Conservation (phyloP, 208 protist genomes). For the Vickermania spadyakhi region DNA sequence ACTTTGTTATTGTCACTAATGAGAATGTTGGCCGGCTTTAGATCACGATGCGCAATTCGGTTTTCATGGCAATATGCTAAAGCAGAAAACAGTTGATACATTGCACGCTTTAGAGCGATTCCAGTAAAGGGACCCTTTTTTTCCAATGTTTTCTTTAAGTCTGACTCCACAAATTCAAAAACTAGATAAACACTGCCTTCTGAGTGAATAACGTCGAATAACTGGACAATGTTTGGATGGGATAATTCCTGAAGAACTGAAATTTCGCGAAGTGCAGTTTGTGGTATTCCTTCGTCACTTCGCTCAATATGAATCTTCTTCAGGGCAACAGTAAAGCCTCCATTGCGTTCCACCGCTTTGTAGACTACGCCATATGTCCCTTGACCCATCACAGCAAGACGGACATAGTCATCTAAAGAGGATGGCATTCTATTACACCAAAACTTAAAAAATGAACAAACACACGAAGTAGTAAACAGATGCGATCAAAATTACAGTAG, state of each 20-base stretch:
- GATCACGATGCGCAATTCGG: constrained; percentile 92
- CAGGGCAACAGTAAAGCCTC: constrained; percentile 89
- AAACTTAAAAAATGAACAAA: constrained; percentile 9
- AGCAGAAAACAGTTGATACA: constrained; percentile 89
- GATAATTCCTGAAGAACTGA: constrained; percentile 96
- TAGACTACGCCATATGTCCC: constrained; percentile 92
- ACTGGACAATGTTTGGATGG: constrained; percentile 95
- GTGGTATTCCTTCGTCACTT: constrained; percentile 97
- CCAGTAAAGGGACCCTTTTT: constrained; percentile 63
- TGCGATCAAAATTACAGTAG: too few relatives aligned
- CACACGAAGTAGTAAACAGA: constrained; percentile 8
- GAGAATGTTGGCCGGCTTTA: constrained; percentile 96
- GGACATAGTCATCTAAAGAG: constrained; percentile 73
- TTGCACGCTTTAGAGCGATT: constrained; percentile 67
- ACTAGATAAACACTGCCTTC: constrained; percentile 89
- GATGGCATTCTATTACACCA: neutral
- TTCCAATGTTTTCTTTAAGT: constrained; percentile 97
- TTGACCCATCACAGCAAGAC: constrained; percentile 84
- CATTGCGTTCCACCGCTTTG: constrained; percentile 75
- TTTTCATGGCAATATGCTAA: constrained; percentile 91
- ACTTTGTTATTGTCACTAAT: constrained; percentile 72
- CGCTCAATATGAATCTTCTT: constrained; percentile 97
- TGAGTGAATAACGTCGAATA: constrained; percentile 83
- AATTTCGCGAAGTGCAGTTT: constrained; percentile 97
- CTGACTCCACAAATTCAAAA: constrained; percentile 89